phyloP scores from a whole-genome alignment of 2,329 filamentous ascomycete genomes.

The Penicillium sclerotiorum region DNA sequence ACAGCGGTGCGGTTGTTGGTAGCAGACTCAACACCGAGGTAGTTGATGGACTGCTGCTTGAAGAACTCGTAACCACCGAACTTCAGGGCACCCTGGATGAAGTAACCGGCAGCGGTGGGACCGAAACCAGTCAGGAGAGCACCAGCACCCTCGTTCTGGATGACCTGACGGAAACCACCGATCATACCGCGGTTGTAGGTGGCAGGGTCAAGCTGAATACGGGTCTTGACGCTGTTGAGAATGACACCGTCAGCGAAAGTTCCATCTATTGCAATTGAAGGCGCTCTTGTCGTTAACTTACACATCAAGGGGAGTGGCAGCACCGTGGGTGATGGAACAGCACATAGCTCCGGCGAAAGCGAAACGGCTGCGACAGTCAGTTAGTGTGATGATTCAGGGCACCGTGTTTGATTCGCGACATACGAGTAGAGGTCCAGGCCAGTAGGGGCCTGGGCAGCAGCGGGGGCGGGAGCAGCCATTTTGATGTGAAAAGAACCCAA shows the following conservation, averaged over 20 bases:
- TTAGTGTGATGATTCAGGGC: background rate
- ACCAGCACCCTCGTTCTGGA: conserved; percentile 80
- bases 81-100: conserved; percentile 91
- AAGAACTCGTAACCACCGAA: conserved; percentile 96
- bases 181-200: conserved; percentile 89
- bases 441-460: background rate
- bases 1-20: conserved; percentile 77
- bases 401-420: background rate
- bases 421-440: conserved; percentile 20
- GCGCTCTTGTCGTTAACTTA: conserved; percentile 61
- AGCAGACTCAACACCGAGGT: conserved; percentile 75
- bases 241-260: conserved; percentile 13
- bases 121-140: conserved; percentile 84
- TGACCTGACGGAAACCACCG: conserved; percentile 83
- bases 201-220: conserved; percentile 86
- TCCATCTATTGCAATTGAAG: conserved; percentile 16
- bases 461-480: conserved; percentile 4
- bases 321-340: conserved; percentile 97
- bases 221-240: conserved; percentile 79
- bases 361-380: conserved; percentile 64
- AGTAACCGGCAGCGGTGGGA: conserved; percentile 86
- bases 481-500: conserved; percentile 4
- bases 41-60: conserved; percentile 87
- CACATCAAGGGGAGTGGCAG: conserved; percentile 98
- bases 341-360: conserved; percentile 96